Evolutionary conservation across 2,329 filamentous ascomycete species (phyloP), one percentile per base, ranked within the genome.

Genomic region (Exophiala spinifera): DNA sequence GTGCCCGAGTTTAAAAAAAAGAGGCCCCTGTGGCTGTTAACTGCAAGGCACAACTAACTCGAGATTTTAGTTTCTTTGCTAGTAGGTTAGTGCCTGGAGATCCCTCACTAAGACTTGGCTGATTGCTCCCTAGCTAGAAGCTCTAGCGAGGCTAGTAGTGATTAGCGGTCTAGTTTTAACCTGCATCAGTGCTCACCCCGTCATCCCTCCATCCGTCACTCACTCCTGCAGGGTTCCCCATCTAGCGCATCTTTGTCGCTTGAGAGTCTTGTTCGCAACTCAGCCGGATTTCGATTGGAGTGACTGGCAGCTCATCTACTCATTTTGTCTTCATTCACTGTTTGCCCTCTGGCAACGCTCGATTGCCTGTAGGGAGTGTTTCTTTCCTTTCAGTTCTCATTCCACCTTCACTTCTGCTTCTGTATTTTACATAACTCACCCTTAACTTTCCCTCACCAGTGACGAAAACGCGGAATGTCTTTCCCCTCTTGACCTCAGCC

Each of bases 331-430:
- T n/a, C 20, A 10, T 3, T 31, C 28, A 31, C 28, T 31, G 10
- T 31, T 21, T 17, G 3, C 17, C 40, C 36, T 50, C 56, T 36
- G 42, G 44, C 43, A 42, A 31, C 34, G 44, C 44, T 25, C 25
- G 19, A 15, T 15, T 39, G 8, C 20, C 36, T 21, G 15, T n/a
- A 19, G 6, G 19, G 34, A 20, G 21, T 13, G 20, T 37, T 14
- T 36, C 21, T 17, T 15, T 34, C 37, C 43, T 36, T 14, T 15
- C 36, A 23, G 19, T n/a, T 23, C 19, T 49, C 23, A 45, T 42
- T 53, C 34, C 46, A 37, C 48, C 33, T 39, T 46, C 51, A 51
- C 45, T 42, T 42, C 51, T 57, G 33, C 45, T 42, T 43, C 46
- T 34, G 42, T 43, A 40, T 49, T 46, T 47, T 46, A n/a, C 17